Evolutionary conservation across 2,329 filamentous ascomycete species (phyloP).

Genomic region (Aspergillus carbonarius): DNA sequence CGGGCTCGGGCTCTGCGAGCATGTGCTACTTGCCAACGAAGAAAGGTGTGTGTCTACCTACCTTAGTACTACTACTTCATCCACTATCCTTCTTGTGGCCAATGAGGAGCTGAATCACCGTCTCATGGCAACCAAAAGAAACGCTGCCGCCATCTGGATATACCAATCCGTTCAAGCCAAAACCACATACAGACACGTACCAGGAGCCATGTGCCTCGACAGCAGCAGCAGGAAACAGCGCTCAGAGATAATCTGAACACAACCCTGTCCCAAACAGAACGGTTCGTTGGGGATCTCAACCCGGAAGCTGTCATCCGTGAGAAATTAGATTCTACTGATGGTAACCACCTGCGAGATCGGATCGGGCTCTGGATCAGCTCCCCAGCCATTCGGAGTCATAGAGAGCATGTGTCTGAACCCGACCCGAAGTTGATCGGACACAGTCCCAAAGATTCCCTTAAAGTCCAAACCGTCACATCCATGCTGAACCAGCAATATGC

Average conservation of each 20-base stretch:
- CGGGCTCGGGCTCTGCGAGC: slow-evolving; percentile 32
- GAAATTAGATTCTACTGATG: slow-evolving; percentile 24
- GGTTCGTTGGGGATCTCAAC: slow-evolving; percentile 44
- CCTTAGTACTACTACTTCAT: too few species aligned
- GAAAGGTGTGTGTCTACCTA: slow-evolving; percentile 29
- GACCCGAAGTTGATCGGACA: background rate
- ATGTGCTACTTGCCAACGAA: slow-evolving; percentile 33
- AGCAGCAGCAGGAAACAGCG: background rate
- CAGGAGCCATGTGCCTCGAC: background rate
- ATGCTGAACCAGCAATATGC: slow-evolving; percentile 26
- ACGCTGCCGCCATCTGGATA: slow-evolving; percentile 32
- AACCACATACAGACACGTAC: background rate
- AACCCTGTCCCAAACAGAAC: slow-evolving; percentile 21
- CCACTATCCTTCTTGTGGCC: background rate
- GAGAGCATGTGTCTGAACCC: background rate
- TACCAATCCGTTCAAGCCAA: slow-evolving; percentile 3
- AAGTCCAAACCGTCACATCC: slow-evolving; percentile 12
- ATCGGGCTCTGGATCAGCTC: slow-evolving; percentile 37
- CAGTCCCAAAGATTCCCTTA: background rate
- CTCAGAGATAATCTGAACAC: background rate
- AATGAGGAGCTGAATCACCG: background rate
- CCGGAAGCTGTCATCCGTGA: slow-evolving; percentile 42
- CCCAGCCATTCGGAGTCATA: slow-evolving; percentile 12
- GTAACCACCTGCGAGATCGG: slow-evolving; percentile 28
- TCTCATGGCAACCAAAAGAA: slow-evolving; percentile 22